A percentile compares a stretch with the other conserved stretches of the same genome.
Evolutionary conservation across 2,329 filamentous ascomycete genomes (phyloP).

Genomic region (Aureobasidium subglaciale): DNA sequence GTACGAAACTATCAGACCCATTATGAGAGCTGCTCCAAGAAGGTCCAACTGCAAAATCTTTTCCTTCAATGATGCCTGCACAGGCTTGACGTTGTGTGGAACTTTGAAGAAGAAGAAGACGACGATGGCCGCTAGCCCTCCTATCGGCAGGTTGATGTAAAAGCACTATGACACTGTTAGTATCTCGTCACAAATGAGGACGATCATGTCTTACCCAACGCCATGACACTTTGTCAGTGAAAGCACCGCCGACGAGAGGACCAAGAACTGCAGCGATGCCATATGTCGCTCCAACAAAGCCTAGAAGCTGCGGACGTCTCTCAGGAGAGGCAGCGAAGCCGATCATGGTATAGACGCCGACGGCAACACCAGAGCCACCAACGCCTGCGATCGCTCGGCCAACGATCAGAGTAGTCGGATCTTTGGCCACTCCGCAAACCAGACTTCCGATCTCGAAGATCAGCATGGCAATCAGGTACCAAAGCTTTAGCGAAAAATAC

Average conservation of each 20-base stretch:
- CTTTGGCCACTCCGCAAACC: conserved; percentile 45
- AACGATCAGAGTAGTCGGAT: conserved; percentile 43
- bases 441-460: conserved; percentile 48
- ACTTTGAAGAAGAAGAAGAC: conserved; percentile 25
- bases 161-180: conserved; percentile 29
- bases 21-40: not conserved
- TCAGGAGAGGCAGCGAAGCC: conserved; percentile 39
- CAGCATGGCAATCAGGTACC: conserved; percentile 32
- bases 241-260: conserved; percentile 37
- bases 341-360: conserved; percentile 42
- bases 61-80: conserved; percentile 27
- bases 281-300: conserved; percentile 38
- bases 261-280: conserved; percentile 43
- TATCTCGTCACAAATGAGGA: conserved; percentile 24
- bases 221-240: conserved; percentile 37
- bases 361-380: conserved; percentile 43
- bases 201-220: conserved; percentile 30
- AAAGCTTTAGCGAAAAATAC: conserved; percentile 24
- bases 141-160: conserved; percentile 48
- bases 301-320: conserved; percentile 43
- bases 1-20: conserved; percentile 27
- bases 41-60: conserved; percentile 10
- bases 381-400: conserved; percentile 46
- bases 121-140: conserved; percentile 27
- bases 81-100: conserved; percentile 29